Evolutionary conservation across 139 green algal genomes (phyloP), one percentile per base, ranked within the genome.

Genomic region (Parachlorella kessleri): DNA sequence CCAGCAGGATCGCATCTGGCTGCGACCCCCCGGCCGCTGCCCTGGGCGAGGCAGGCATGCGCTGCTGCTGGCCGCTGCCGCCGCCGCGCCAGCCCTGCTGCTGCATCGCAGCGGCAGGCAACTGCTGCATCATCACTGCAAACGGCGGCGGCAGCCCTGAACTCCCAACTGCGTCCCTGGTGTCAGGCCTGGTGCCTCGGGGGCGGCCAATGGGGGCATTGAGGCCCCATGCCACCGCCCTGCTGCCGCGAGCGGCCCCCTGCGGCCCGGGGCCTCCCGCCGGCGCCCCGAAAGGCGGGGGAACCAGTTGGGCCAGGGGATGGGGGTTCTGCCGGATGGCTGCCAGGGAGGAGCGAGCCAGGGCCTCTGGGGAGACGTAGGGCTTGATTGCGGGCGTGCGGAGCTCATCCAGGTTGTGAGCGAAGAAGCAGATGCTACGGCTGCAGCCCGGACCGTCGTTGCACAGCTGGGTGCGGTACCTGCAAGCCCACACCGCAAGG

Each of bases 351-450:
- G 77, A 76, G 21, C 70, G 55, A 1, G 82, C 82, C 37, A 87
- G 83, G 8, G 73, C 59, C 72, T 87, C 66, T 4, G 77, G 83
- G 32, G 65, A 79, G 8, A 87, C 83, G 28, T 82, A 84, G 2
- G 78, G 83, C 72, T 84, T 87, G 73, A 42, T 75, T 33, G 72
- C 73, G n/a, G 73, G 73, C 53, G 75, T 54, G 10, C 93, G 78
- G 38, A 96, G 79, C 88, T 97, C 87, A 37, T 93, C 84, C 36
- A 88, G 84, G 14, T 65, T 85, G 83, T 98, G 94, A 3, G 93
- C 93, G 70, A 98, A 97, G 86, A 98, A 98, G 88, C 94, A 98
- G 38, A 96, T 90, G 33, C 68, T 70, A 35, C 92, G 88, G 2
- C 26, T 76, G 85, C 93, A 97, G 37, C 76, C 76, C 26, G 65